phyloP scores from a whole-genome alignment of 1,139 yeast species.

The Scheffersomyces quercinus region DNA sequence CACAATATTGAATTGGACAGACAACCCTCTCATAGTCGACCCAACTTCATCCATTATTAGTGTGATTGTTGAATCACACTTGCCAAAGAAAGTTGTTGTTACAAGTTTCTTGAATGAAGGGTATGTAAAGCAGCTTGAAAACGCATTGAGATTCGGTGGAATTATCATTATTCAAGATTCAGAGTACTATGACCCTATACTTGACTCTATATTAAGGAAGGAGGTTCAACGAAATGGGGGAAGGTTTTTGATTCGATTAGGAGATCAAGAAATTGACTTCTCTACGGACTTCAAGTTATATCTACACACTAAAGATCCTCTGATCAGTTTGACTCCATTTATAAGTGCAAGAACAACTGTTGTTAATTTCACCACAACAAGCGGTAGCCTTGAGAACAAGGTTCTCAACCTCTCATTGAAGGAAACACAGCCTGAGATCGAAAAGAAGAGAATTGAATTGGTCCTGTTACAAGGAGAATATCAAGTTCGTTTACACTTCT shows the following conservation, averaged over 20 bases:
- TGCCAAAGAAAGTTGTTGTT: constrained; percentile 43
- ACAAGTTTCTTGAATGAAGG: constrained; percentile 78
- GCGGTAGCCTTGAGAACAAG: constrained; percentile 63
- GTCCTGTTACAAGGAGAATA: constrained; percentile 61
- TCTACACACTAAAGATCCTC: constrained; percentile 62
- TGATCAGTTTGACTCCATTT: constrained; percentile 49
- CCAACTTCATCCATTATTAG: constrained; percentile 58
- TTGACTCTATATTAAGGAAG: constrained; percentile 59
- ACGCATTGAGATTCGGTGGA: constrained; percentile 84
- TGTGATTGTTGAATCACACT: constrained; percentile 33
- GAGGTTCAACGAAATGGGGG: constrained; percentile 74
- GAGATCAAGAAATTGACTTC: constrained; percentile 65
- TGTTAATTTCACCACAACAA: constrained; percentile 72
- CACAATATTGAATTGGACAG: constrained; percentile 45
- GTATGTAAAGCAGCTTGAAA: constrained; percentile 69
- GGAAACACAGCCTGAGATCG: constrained; percentile 66
- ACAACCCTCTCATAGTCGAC: constrained; percentile 65
- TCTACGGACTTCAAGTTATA: constrained; percentile 63
- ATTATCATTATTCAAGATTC: constrained; percentile 72
- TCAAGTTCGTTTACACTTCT: constrained; percentile 48
- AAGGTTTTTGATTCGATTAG: constrained; percentile 60
- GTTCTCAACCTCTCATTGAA: constrained; percentile 59
- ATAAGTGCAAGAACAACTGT: constrained; percentile 61
- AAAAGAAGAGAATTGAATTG: constrained; percentile 54
- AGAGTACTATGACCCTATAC: constrained; percentile 74